Conservation (phyloP, 805 yeast species). For the Candida morakotiae region DNA sequence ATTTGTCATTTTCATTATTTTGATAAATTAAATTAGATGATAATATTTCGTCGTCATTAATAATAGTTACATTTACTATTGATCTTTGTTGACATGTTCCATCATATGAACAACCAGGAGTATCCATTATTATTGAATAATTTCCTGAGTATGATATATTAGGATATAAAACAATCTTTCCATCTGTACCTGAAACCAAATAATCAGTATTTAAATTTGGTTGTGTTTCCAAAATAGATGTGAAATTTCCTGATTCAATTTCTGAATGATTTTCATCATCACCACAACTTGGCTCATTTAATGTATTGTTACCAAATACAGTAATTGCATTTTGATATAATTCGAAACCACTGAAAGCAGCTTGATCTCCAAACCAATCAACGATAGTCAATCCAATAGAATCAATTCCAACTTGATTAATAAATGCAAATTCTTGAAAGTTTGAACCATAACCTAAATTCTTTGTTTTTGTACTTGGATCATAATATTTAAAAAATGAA, state of each 20-base stretch:
- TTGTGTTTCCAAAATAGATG: constrained; percentile 21
- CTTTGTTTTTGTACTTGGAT: constrained; percentile 27
- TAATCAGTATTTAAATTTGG: constrained; percentile 19
- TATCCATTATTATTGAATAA: constrained; percentile 67
- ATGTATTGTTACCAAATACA: constrained; percentile 70
- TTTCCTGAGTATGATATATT: constrained; percentile 69
- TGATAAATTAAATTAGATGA: constrained; percentile 58
- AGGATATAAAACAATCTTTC: constrained; percentile 56
- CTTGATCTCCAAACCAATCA: constrained; percentile 64
- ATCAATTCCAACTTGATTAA: constrained; percentile 57
- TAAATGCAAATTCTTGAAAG: constrained; percentile 83
- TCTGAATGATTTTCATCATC: constrained; percentile 17
- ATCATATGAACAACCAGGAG: constrained; percentile 82
- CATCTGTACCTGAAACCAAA: constrained; percentile 28
- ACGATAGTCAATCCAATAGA: constrained; percentile 61
- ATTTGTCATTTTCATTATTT: constrained; percentile 74
- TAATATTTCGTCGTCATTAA: constrained; percentile 44
- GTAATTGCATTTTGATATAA: constrained; percentile 57
- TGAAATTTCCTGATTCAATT: constrained; percentile 25
- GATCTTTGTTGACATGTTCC: constrained; percentile 69
- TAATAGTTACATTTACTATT: constrained; percentile 69
- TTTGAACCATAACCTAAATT: constrained; percentile 40
- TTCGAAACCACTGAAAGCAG: constrained; percentile 70
- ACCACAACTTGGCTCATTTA: constrained; percentile 66
- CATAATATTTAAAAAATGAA: constrained; percentile 31